phyloP scores from a whole-genome alignment of 208 protist genomes.

The Zelonia costaricensis region DNA sequence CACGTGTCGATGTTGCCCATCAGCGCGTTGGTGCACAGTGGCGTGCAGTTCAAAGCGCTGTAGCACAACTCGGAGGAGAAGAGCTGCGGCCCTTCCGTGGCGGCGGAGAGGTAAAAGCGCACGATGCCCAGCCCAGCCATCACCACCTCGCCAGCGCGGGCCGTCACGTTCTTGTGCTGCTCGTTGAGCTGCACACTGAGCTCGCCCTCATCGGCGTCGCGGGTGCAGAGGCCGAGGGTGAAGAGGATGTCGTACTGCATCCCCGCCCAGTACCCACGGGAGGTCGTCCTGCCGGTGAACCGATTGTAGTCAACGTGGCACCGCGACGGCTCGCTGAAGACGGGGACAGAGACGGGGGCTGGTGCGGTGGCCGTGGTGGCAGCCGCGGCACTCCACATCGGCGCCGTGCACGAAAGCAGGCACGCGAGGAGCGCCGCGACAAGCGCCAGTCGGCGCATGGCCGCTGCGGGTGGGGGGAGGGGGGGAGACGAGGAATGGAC shows the following conservation, averaged over 20 bases:
- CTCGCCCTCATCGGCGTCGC: conserved; percentile 26
- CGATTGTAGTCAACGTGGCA: conserved; percentile 53
- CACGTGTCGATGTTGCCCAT: conserved; percentile 37
- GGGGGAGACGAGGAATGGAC: no score
- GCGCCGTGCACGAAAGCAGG: no score
- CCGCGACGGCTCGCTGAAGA: conserved; percentile 5
- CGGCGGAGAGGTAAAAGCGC: conserved; percentile 18
- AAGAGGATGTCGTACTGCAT: conserved; percentile 42
- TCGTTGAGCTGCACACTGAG: conserved; percentile 42
- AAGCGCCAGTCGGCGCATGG: no score
- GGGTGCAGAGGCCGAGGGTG: conserved; percentile 33
- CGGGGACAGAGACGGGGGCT: neutral
- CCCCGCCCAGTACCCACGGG: conserved; percentile 48
- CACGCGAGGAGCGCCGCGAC: no score
- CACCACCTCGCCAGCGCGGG: conserved; percentile 19
- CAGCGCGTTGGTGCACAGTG: conserved; percentile 28
- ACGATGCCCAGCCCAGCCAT: conserved; percentile 26
- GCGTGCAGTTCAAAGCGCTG: conserved; percentile 36
- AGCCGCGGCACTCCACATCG: neutral
- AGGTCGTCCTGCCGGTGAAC: conserved; percentile 27
- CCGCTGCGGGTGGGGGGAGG: no score
- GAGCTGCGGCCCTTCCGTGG: conserved; percentile 23
- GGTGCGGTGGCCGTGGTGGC: neutral
- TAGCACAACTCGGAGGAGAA: conserved; percentile 49
- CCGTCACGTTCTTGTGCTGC: conserved; percentile 21